These are phyloP conservation scores for Fragilaria radians DNA, from an alignment of 108 stramenopile species.

Conservation along the genomic window DNA sequence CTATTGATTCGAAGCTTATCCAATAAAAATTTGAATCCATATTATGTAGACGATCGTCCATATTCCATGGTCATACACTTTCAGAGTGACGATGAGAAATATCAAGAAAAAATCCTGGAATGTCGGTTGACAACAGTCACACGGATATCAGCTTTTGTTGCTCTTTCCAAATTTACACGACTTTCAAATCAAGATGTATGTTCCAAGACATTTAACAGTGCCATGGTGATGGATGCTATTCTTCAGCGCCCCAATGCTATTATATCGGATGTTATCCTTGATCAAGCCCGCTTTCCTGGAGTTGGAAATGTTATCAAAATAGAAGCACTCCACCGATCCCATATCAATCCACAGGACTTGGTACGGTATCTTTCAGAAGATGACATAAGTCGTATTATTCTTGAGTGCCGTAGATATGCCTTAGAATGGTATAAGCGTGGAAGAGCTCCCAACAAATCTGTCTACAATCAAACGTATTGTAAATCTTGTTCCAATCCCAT, in stretches of 20 bases:
- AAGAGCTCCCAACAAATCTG: constrained; percentile 40
- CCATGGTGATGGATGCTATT: constrained; percentile 27
- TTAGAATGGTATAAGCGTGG: constrained; percentile 49
- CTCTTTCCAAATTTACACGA: constrained; percentile 33
- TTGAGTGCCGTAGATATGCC: constrained; percentile 31
- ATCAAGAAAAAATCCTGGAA: neutral
- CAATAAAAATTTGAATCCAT: constrained; percentile 6
- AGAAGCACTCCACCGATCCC: constrained; percentile 47
- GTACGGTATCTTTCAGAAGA: constrained; percentile 28
- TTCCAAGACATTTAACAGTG: constrained; percentile 27
- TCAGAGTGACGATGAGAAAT: constrained; percentile 5
- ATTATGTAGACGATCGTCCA: constrained; percentile 28
- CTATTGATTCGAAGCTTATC: constrained; percentile 17
- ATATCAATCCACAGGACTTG: constrained; percentile 38
- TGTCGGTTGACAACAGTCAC: constrained; percentile 15
- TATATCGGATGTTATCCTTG: constrained; percentile 49
- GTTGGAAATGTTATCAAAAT: constrained; percentile 68
- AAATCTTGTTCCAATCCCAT: constrained; percentile 39
- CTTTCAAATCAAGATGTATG: constrained; percentile 34
- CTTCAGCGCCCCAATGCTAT: constrained; percentile 15
- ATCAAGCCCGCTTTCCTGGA: constrained; percentile 53
- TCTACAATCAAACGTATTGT: constrained; percentile 58
- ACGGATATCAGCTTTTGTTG: constrained; percentile 26
- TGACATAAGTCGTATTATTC: constrained; percentile 30
- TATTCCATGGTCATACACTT: constrained; percentile 20